Percentiles rank a stretch among this genome's conserved stretches.
Conservation (phyloP, 2,329 filamentous ascomycete species). For the Neurospora sp. region DNA sequence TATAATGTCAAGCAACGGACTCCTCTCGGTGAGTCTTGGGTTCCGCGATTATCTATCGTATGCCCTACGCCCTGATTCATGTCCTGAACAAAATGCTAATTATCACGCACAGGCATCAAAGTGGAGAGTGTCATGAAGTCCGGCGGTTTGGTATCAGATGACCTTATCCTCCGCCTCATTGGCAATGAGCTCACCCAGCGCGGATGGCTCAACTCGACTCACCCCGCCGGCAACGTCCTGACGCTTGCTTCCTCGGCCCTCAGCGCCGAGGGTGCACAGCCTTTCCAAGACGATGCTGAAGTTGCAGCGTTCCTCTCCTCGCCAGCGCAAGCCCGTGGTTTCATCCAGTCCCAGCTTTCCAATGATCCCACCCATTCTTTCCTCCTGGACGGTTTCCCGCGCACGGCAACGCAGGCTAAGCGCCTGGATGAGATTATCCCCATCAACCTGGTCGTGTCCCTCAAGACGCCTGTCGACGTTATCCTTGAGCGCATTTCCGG, state of each 20-base stretch:
- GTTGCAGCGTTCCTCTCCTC: constrained; percentile 33
- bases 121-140: constrained; percentile 82
- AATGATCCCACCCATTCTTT: constrained; percentile 76
- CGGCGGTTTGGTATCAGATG: constrained; percentile 83
- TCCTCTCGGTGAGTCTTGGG: constrained; percentile 57
- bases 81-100: constrained; percentile 1
- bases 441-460: constrained; percentile 87
- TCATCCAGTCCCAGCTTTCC: constrained; percentile 36
- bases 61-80: not conserved
- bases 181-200: constrained; percentile 76
- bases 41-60: not conserved
- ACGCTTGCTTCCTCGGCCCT: constrained; percentile 36
- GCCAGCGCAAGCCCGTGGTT: constrained; percentile 28
- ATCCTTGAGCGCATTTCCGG: constrained; percentile 84
- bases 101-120: constrained; percentile 58
- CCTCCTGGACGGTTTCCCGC: constrained; percentile 91
- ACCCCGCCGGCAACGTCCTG: constrained; percentile 34
- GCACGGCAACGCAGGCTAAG: constrained; percentile 69
- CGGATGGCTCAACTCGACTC: constrained; percentile 62
- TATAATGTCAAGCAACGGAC: constrained; percentile 87
- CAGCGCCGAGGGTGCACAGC: constrained; percentile 27
- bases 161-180: constrained; percentile 85
- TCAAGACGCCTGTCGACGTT: constrained; percentile 76
- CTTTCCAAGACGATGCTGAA: constrained; percentile 23
- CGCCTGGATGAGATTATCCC: constrained; percentile 73